Evolutionary conservation across 2,329 filamentous ascomycete species (phyloP).

Genomic region (Sporothrix euskadiensis): DNA sequence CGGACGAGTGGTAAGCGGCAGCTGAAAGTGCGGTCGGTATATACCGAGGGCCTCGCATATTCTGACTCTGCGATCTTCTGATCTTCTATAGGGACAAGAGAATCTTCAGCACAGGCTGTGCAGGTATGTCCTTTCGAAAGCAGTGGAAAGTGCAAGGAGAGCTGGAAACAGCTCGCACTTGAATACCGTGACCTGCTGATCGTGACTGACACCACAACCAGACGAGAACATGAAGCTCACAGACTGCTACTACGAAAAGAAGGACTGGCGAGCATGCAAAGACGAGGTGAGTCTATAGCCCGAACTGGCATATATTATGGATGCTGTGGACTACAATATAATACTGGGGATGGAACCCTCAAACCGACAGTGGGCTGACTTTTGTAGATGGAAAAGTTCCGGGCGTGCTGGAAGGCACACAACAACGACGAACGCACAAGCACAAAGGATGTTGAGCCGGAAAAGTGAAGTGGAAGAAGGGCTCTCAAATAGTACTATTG

Average conservation of each 20-base stretch:
- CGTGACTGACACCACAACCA: slow-evolving; percentile 43
- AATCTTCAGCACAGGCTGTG: slow-evolving; percentile 94
- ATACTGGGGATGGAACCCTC: neutral
- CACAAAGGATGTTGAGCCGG: slow-evolving; percentile 62
- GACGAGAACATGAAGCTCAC: slow-evolving; percentile 89
- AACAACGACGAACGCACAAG: slow-evolving; percentile 82
- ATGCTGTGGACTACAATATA: no score
- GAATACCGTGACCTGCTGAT: neutral
- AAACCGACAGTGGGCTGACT: slow-evolving; percentile 3
- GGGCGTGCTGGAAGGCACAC: slow-evolving; percentile 86
- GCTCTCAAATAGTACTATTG: no score
- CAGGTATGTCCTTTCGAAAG: slow-evolving; percentile 57
- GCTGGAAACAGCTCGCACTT: neutral
- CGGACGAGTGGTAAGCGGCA: slow-evolving; percentile 80
- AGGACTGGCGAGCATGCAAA: slow-evolving; percentile 89
- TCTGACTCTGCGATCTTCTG: neutral
- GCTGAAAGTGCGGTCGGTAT: neutral
- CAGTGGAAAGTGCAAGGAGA: no score
- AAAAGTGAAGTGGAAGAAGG: slow-evolving; percentile 13
- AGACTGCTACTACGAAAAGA: slow-evolving; percentile 94
- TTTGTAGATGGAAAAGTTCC: slow-evolving; percentile 81
- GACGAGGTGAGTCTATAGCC: slow-evolving; percentile 62
- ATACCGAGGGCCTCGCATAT: neutral
- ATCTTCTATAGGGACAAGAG: slow-evolving; percentile 76
- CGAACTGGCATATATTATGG: neutral